Conservation (phyloP, 2,329 filamentous ascomycete species). For the Mycosphaerella sp. region DNA sequence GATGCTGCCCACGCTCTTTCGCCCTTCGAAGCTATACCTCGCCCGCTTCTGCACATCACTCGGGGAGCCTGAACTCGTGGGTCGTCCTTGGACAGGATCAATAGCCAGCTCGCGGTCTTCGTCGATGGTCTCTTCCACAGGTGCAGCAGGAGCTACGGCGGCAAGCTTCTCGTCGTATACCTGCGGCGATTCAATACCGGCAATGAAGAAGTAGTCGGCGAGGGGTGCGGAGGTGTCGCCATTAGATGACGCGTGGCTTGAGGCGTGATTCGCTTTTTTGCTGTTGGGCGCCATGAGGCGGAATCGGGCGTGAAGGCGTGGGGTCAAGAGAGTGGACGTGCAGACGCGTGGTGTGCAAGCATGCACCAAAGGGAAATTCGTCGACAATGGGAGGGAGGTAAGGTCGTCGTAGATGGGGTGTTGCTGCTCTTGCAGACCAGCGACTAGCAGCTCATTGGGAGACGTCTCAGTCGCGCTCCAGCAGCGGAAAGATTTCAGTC, state of each 20-base stretch:
- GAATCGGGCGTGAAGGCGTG: neutral
- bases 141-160: conserved; percentile 23
- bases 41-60: conserved; percentile 37
- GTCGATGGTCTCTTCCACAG: conserved; percentile 54
- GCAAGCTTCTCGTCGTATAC: conserved; percentile 43
- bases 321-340: conserved; percentile 20
- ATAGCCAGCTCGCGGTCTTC: conserved; percentile 55
- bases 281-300: conserved; percentile 23
- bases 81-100: conserved; percentile 42
- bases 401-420: neutral
- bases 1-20: conserved; percentile 49
- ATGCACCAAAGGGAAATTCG: neutral
- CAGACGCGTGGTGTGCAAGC: neutral
- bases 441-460: neutral
- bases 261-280: conserved; percentile 18
- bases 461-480: neutral
- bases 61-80: conserved; percentile 41
- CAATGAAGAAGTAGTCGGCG: conserved; percentile 63
- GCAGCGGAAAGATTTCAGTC: neutral
- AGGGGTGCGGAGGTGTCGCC: conserved; percentile 47
- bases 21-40: conserved; percentile 43
- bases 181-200: conserved; percentile 48
- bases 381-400: neutral
- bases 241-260: conserved; percentile 29
- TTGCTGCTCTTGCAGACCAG: neutral